Percentiles rank a stretch among this genome's conserved stretches.
Conservation (phyloP, 176 grass and related monocot genomes). For the Carex pumila region DNA sequence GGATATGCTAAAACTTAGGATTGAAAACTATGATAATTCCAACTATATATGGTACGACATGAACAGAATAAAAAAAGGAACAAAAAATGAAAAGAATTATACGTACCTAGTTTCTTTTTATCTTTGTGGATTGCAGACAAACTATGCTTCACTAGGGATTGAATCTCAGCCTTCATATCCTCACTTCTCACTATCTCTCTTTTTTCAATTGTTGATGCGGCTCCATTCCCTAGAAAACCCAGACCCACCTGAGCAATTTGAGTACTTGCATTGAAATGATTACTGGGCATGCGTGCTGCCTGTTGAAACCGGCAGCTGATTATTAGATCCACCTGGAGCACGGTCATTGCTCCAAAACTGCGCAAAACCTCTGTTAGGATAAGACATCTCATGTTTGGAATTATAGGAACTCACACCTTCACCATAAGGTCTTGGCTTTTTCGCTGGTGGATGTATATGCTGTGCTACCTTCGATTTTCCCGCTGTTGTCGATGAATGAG, state of each 20-base stretch:
- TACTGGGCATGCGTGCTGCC: neutral
- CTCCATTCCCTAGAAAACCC: neutral
- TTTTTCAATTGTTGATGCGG: neutral
- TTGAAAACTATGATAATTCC: neutral
- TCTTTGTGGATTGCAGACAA: neutral
- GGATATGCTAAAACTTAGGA: neutral
- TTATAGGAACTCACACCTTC: neutral
- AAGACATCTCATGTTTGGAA: neutral
- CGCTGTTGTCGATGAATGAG: neutral
- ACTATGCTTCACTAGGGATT: neutral
- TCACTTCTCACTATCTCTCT: neutral
- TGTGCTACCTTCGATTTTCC: neutral
- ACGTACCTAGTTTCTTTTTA: neutral
- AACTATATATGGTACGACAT: neutral
- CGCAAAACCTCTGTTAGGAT: slow-evolving; percentile 36
- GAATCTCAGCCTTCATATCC: neutral
- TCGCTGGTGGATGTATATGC: neutral
- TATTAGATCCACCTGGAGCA: slow-evolving; percentile 33
- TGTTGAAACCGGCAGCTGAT: neutral
- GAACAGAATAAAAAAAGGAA: neutral
- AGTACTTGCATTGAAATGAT: neutral
- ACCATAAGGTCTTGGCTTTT: neutral
- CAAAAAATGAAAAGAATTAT: neutral
- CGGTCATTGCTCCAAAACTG: slow-evolving; percentile 29
- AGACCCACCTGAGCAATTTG: neutral